Evolutionary conservation across 352 stramenopile species (phyloP), one percentile per base, ranked within the genome.

Genomic region (Phytophthora sp.): DNA sequence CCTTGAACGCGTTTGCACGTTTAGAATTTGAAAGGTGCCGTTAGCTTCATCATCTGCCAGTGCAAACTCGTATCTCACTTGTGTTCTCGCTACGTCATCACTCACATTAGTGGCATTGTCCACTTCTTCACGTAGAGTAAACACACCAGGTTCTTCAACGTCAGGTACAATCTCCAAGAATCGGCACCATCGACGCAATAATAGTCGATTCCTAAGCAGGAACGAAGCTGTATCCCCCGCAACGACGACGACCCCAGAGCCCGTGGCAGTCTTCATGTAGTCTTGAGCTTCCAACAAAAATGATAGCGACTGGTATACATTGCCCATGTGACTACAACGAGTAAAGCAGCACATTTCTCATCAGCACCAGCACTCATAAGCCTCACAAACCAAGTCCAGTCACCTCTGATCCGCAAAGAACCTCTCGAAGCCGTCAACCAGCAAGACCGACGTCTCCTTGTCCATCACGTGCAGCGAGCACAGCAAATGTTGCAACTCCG

Each of bases 271-370:
- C 33, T 69, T 61, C 79, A 91, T 89, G 58, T 74, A 90, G 4
- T 68, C 66, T 30, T 71, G 66, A 16, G 79, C 74, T 61, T 91
- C 83, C 27, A 80, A 57, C 56, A 88, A 24, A 30, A 77, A 84
- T 2, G 83, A 79, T 45, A 91, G 63, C 12, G 83, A 87, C 63
- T 89, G 80, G 26, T 84, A 90, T 52, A 88, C 80, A 45, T 69
- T 73, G 26, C 74, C 69, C 51, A 81, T 70, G 24, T 71, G 38
- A 44, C 76, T 84, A 26, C 35, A 51, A 23, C 33, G 31, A 16
- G 1, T 11, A 45, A 33, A 68, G n/a, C 7, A 45, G n/a, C 51
- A 31, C n/a, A 23, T 18, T 20, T 11, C 4, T 54, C 52, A 27
- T 58, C 3, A 64, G 21, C 24, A 27, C 36, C 20, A 71, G 26